phyloP scores from a whole-genome alignment of 2,329 filamentous ascomycete genomes.

The Metarhizium album region DNA sequence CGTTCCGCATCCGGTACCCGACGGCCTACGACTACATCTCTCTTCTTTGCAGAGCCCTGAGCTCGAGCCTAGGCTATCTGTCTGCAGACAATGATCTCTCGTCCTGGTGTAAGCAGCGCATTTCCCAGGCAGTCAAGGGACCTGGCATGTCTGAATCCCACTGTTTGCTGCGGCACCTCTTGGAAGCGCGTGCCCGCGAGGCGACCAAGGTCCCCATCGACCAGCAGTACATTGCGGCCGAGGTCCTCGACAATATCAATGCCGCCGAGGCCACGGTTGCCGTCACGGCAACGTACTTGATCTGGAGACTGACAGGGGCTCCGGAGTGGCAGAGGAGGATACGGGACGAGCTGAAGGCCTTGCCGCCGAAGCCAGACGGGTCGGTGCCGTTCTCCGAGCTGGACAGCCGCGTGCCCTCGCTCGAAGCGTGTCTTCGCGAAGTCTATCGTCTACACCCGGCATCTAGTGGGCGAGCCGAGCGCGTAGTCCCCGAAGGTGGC shows the following conservation, averaged over 20 bases:
- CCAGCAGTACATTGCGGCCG: slow-evolving; percentile 1
- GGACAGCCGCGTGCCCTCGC: neutral
- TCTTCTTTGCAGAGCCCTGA: neutral
- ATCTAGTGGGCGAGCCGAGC: slow-evolving; percentile 7
- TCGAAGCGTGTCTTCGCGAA: slow-evolving; percentile 7
- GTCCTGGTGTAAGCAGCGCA: slow-evolving; percentile 3
- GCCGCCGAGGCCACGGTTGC: slow-evolving; percentile 6
- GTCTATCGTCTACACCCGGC: slow-evolving; percentile 8
- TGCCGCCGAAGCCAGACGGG: slow-evolving; percentile 3
- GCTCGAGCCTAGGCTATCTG: neutral
- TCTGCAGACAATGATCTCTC: slow-evolving; percentile 4
- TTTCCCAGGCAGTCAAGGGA: slow-evolving; percentile 1
- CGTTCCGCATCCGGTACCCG: slow-evolving; percentile 2
- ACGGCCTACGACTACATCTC: neutral
- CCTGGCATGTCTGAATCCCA: neutral
- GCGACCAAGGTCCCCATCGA: neutral
- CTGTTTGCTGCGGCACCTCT: slow-evolving; percentile 2
- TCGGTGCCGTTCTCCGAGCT: slow-evolving; percentile 3
- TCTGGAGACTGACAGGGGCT: slow-evolving; percentile 5
- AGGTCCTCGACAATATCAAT: slow-evolving; percentile 7
- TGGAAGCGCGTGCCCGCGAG: neutral
- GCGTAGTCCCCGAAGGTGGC: slow-evolving; percentile 5
- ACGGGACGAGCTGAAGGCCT: slow-evolving; percentile 3
- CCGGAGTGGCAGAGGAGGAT: slow-evolving; percentile 6
- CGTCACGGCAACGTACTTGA: slow-evolving; percentile 5